Evolutionary conservation across 495 filamentous ascomycete genomes (phyloP), one percentile per base, ranked within the genome.

Genomic region (Talaromyces liani): DNA sequence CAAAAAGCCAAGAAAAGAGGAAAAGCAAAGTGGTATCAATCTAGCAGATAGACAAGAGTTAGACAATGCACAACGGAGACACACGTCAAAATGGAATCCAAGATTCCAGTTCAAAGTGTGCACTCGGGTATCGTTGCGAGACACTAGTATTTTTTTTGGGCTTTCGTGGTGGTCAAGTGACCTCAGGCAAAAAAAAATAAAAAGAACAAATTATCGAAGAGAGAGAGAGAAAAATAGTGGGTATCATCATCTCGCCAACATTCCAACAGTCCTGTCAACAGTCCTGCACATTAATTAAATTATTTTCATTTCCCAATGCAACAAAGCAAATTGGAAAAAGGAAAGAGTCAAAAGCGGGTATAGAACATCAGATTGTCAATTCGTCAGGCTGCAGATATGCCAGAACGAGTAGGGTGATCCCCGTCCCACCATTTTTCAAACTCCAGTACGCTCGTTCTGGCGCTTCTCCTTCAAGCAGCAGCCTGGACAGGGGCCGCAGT

Each of bases 11-110:
- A 29, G 22, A 54, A 56, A 56, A 56, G 14, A 16, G 9, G 4
- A 25, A 66, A 66, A 18, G 61, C 60, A 65, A 69, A 72, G 72
- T 81, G 78, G 77, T 81, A 82, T 82, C 79, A 81, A 79, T 82
- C 79, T 81, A 81, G 75, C 66, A 64, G 69, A 71, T 49, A 70
- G 72, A 72, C 69, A 70, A 69, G 73, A 70, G 72, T 69, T 58
- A 58, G 56, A 55, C 56, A 58, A 58, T 72, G 74, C 73, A 72
- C 67, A 69, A 75, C 73, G 69, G 64, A 65, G 60, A 59, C 62
- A 70, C 63, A 75, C 59, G 71, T 58, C 65, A 66, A 68, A 66
- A 47, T 66, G 53, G n/a, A 29, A 0, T 27, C 22, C 0, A 6
- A 29, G 22, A 27, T 24, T 25, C 12, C 53, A 56, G n/a, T 10